Evolutionary conservation across 768 basidiomycete species (phyloP).

Genomic region (Phanerodontia chrysosporium): DNA sequence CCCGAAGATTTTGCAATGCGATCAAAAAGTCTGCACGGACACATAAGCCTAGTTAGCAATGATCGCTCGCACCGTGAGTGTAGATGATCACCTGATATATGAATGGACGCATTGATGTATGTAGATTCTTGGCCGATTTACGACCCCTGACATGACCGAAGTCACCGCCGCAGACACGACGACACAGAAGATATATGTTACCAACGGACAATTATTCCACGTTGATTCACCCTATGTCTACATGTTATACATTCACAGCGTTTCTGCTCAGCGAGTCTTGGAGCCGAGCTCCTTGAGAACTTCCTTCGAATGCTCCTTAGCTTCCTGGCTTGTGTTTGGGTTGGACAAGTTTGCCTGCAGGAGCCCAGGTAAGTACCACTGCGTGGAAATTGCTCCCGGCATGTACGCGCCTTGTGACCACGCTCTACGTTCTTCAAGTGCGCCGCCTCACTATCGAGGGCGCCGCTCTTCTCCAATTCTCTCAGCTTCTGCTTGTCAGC

Average conservation of each 20-base stretch:
- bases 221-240: too few species aligned
- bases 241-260: not conserved
- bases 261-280: not conserved
- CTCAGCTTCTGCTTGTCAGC: conserved; percentile 14
- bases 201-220: too few species aligned
- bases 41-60: too few species aligned
- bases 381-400: not conserved
- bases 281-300: conserved; percentile 7
- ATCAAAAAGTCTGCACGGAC: too few species aligned
- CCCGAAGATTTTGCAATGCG: too few species aligned
- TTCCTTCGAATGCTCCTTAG: conserved; percentile 18
- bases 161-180: too few species aligned
- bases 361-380: not conserved
- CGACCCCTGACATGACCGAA: too few species aligned
- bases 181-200: too few species aligned
- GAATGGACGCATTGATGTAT: too few species aligned
- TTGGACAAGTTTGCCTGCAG: conserved; percentile 15
- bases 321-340: conserved; percentile 14
- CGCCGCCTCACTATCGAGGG: not conserved
- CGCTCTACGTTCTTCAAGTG: not conserved
- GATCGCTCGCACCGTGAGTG: too few species aligned
- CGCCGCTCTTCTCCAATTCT: conserved; percentile 1
- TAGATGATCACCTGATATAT: too few species aligned
- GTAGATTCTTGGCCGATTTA: too few species aligned
- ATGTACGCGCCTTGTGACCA: not conserved